Base-by-base conservation (phyloP, 106 monocot genomes). In the Dioscorea alata region DNA sequence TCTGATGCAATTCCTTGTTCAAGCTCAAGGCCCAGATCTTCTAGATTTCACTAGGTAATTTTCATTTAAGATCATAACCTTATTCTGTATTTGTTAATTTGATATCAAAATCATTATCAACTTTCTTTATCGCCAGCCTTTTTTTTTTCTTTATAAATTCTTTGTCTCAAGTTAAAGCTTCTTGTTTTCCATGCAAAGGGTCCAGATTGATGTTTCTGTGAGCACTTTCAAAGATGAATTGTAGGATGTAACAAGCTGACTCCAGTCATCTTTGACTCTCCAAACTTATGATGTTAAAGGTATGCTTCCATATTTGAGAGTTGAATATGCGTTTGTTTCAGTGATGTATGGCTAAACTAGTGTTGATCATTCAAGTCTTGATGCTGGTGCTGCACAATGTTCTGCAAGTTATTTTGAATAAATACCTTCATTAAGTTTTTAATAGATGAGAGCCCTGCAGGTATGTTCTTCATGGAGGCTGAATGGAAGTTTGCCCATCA, bases 121-220 rank as follows among this genome's bases (percentile, higher is more conserved):
- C 21, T 23, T 48, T 12, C 32, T 78, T 76, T 54, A 48, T 42
- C 28, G 78, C 83, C 28, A 28, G 15, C 57, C 73, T 23, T 86
- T 86, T 64, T 48, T 78, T 54, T 80, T 83, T n/a, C n/a, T n/a
- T n/a, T n/a, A n/a, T n/a, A n/a, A 66, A 53, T 78, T 73, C 78
- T 78, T 23, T 33, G 18, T 28, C 28, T 28, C 28, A 28, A 28
- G 28, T 28, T 28, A 28, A 16, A 82, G 83, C 54, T 28, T 48
- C 31, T 49, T 70, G 20, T 61, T 77, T 63, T 51, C 63, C 16
- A 23, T 70, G 8, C 32, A 42, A 20, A 72, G 76, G 32, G 61
- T 33, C 21, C 59, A 73, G 18, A 10, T 48, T 13, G 63, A 74
- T 50, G 49, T 48, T 64, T 63, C 56, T 58, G 17, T 9, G 48